phyloP scores from a whole-genome alignment of 805 yeast genomes.

The Metschnikowia cerradonensis region DNA sequence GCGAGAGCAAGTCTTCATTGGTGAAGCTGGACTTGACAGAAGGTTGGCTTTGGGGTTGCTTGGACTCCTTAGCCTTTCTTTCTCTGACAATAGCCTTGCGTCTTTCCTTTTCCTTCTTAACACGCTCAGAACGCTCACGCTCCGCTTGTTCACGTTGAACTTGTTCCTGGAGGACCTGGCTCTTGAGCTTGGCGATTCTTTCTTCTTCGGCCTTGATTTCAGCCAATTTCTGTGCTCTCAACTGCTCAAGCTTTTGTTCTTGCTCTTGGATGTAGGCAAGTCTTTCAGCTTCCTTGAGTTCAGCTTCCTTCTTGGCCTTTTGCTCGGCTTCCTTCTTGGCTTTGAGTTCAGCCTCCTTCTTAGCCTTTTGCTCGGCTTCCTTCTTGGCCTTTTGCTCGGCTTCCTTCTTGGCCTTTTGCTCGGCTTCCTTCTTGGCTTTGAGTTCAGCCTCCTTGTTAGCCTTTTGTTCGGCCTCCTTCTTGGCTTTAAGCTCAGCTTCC shows the following conservation, averaged over 20 bases:
- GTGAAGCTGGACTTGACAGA: neutral
- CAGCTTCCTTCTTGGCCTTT: conserved; percentile 3
- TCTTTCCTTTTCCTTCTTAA: conserved; percentile 3
- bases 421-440: conserved; percentile 4
- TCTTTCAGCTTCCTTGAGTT: conserved; percentile 7
- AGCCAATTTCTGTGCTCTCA: conserved; percentile 9
- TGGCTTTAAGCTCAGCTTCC: conserved; percentile 4
- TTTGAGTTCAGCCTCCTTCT: neutral
- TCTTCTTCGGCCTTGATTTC: conserved; percentile 7
- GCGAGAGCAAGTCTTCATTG: conserved; percentile 1
- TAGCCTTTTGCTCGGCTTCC: conserved; percentile 4
- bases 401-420: conserved; percentile 7
- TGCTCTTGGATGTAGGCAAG: conserved; percentile 5
- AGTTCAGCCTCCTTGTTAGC: no score
- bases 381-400: conserved; percentile 4
- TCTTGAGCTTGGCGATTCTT: conserved; percentile 8
- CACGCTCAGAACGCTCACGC: conserved; percentile 4
- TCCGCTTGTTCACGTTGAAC: conserved; percentile 4
- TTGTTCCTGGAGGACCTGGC: conserved; percentile 4
- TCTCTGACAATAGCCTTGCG: conserved; percentile 9
- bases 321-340: conserved; percentile 3
- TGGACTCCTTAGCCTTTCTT: conserved; percentile 8
- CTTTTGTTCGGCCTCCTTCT: conserved; percentile 5
- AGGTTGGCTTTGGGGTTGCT: neutral
- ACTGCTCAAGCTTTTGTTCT: conserved; percentile 6